These are phyloP conservation scores for Rhodotorula sp. DNA, from an alignment of 1,284 basidiomycete species.

Conservation along the genomic window DNA sequence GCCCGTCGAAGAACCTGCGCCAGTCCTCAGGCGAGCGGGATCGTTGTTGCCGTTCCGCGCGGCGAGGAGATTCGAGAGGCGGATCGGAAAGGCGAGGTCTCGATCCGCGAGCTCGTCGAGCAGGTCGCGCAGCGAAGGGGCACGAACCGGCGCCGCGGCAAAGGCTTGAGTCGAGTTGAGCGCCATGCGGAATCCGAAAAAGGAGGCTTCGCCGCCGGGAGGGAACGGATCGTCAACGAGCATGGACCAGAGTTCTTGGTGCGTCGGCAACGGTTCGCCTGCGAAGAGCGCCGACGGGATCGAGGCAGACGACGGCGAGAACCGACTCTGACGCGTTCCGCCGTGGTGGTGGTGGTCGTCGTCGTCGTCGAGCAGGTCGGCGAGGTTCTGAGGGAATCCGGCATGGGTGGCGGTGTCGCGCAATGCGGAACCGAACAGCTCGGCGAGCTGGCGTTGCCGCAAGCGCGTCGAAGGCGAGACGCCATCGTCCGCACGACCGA, in stretches of 20 bases:
- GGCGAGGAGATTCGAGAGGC: constrained; percentile 2
- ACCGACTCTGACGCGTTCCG: not conserved
- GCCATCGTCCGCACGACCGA: not conserved
- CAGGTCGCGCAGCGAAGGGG: constrained; percentile 2
- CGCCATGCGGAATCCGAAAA: constrained; percentile 8
- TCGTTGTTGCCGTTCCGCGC: not conserved
- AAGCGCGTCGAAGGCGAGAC: not conserved
- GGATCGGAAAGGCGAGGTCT: constrained; percentile 15
- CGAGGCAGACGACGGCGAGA: not conserved
- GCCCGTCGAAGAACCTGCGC: not conserved
- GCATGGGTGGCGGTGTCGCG: not conserved
- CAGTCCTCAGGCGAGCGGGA: not conserved
- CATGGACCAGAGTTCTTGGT: constrained; percentile 19
- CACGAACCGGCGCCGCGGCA: not conserved
- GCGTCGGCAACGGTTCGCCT: constrained; percentile 4
- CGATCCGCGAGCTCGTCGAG: constrained; percentile 14
- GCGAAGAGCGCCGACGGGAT: not conserved
- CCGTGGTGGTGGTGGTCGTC: not conserved
- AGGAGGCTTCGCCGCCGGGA: constrained; percentile 3
- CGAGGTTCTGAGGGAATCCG: not conserved
- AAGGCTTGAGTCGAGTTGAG: constrained; percentile 7
- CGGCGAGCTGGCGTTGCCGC: constrained; percentile 5
- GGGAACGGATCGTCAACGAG: constrained; percentile 21
- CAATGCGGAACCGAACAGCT: not conserved
- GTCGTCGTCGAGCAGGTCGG: not conserved